Conservation (phyloP, 1,284 basidiomycete genomes). For the Melampsora larici-populina region DNA sequence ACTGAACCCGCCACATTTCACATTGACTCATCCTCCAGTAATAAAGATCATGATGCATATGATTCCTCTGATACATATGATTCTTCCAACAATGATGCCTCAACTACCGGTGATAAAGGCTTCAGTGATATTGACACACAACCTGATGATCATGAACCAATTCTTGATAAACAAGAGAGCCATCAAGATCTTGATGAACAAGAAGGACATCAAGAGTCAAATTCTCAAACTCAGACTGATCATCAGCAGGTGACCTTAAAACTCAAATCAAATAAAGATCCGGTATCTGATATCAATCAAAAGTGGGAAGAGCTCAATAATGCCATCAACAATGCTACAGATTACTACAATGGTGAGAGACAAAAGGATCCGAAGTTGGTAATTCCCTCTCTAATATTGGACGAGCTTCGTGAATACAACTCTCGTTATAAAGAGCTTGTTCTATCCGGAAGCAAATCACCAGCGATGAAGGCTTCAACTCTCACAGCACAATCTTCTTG, state of each 20-base stretch:
- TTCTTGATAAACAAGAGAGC: neutral
- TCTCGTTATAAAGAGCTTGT: too few species aligned
- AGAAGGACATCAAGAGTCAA: neutral
- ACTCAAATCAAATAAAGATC: too few species aligned
- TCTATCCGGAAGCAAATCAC: too few species aligned
- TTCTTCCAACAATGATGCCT: neutral
- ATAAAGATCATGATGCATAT: neutral
- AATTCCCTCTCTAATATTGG: too few species aligned
- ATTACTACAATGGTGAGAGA: too few species aligned
- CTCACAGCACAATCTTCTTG: too few species aligned
- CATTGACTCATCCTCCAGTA: neutral
- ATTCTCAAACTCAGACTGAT: neutral
- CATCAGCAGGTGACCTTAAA: neutral
- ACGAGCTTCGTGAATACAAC: too few species aligned
- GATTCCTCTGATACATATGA: neutral
- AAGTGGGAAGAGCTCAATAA: constrained; percentile 17
- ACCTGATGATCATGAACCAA: neutral
- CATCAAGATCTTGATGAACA: neutral
- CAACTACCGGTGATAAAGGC: neutral
- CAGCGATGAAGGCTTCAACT: too few species aligned
- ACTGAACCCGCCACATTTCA: too few species aligned
- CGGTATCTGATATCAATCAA: too few species aligned
- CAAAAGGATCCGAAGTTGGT: too few species aligned
- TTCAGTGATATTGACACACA: neutral
- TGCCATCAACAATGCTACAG: neutral